Evolutionary conservation across 257 asterid species (phyloP).

Genomic region (Solanum sparsipilum): DNA sequence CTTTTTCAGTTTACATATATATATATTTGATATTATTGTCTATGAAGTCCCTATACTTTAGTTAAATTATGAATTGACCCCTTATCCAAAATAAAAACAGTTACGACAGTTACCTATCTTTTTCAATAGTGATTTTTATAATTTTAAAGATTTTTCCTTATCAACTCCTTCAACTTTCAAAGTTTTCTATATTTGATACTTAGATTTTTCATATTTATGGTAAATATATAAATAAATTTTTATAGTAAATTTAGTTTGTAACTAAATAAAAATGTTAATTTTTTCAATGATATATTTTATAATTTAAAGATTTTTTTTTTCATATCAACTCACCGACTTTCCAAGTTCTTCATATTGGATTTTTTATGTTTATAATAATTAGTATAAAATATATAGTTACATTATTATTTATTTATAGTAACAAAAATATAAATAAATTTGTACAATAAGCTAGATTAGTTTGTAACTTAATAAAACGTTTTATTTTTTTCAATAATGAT

Average conservation of each 20-base stretch:
- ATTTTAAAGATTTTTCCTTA: background rate
- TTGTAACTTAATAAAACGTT: background rate
- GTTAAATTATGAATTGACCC: background rate
- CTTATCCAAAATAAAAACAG: background rate
- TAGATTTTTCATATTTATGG: background rate
- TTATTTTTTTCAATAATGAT: background rate
- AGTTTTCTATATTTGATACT: background rate
- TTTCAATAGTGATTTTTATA: background rate
- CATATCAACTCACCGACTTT: background rate
- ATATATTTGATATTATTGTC: background rate
- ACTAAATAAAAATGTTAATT: background rate
- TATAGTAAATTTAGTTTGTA: background rate
- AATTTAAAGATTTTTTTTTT: background rate
- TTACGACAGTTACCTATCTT: conserved; percentile 1
- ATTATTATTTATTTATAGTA: no score
- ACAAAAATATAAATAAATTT: background rate
- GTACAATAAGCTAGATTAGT: background rate
- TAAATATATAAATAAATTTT: background rate
- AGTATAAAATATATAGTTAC: no score
- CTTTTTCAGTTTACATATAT: background rate
- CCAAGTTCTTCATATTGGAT: no score
- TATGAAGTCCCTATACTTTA: background rate
- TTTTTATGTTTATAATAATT: background rate
- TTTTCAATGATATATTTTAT: background rate
- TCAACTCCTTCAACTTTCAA: background rate